These are phyloP conservation scores for Stylosanthes scabra DNA, from an alignment of 331 rosid species.

Conservation along the genomic window DNA sequence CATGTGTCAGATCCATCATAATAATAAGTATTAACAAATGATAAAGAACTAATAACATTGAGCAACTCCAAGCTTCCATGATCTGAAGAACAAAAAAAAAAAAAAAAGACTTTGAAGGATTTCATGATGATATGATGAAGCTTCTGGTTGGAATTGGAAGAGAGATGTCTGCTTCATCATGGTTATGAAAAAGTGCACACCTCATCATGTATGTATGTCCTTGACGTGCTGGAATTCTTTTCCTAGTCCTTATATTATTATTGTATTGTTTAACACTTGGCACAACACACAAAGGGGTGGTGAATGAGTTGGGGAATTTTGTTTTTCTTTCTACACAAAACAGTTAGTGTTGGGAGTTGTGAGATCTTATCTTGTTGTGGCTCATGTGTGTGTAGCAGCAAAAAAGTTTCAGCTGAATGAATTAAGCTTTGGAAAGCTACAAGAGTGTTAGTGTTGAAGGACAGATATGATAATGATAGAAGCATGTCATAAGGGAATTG, in stretches of 20 bases:
- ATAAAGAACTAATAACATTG: conserved; percentile 37
- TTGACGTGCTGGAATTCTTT: conserved; percentile 3
- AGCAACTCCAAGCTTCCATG: conserved; percentile 40
- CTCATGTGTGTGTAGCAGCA: conserved; percentile 16
- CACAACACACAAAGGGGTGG: neutral
- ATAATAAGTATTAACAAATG: neutral
- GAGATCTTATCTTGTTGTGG: conserved; percentile 19
- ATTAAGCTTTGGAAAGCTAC: conserved; percentile 19
- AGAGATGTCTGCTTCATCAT: conserved; percentile 15
- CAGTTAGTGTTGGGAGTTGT: conserved; percentile 2
- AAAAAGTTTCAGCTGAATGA: conserved; percentile 33
- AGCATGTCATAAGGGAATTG: conserved; percentile 41
- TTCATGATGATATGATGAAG: conserved; percentile 9
- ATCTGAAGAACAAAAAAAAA: conserved; percentile 32
- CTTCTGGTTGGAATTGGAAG: too few relatives aligned
- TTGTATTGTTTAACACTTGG: conserved; percentile 6
- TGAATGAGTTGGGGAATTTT: too few relatives aligned
- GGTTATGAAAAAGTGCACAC: conserved; percentile 21
- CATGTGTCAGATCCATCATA: conserved; percentile 52
- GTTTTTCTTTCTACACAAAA: too few relatives aligned
- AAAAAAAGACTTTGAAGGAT: conserved; percentile 26
- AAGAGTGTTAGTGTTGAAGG: conserved; percentile 38
- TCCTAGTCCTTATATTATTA: conserved; percentile 6
- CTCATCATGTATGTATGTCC: neutral
- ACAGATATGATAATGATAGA: conserved; percentile 55